Percentiles rank a stretch among this genome's conserved stretches.
These are phyloP conservation scores for Alternaria hordeiaustralica DNA, from an alignment of 2,329 filamentous ascomycete species.

Conservation along the genomic window DNA sequence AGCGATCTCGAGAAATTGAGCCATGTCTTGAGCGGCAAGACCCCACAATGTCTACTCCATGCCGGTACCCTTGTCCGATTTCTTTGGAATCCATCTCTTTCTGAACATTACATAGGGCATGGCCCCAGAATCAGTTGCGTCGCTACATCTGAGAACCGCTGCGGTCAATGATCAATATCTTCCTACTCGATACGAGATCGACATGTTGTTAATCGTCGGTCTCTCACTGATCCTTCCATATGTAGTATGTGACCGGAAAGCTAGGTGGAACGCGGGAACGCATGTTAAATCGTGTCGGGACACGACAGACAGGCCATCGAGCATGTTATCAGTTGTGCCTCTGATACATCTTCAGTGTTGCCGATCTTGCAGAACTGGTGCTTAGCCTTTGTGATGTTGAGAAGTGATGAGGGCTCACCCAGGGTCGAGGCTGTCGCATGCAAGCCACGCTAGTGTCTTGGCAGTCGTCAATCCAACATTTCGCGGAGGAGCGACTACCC, in stretches of 20 bases:
- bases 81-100: neutral
- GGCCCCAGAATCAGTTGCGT: neutral
- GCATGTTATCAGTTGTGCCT: fast-evolving
- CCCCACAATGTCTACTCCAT: neutral
- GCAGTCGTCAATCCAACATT: slow-evolving; percentile 22
- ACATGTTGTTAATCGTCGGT: neutral
- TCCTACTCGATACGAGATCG: neutral
- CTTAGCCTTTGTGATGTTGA: neutral
- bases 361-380: neutral
- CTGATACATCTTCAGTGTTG: neutral
- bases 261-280: neutral
- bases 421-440: neutral
- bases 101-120: neutral
- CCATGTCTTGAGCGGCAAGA: neutral
- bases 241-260: neutral
- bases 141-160: neutral
- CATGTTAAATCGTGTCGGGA: neutral
- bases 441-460: slow-evolving; percentile 19
- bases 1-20: neutral
- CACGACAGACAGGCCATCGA: neutral
- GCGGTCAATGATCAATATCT: neutral
- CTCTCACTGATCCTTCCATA: neutral
- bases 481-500: slow-evolving; percentile 1
- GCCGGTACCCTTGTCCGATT: neutral
- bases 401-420: too few species aligned